These are phyloP conservation scores for Huiozyma sinensis DNA, from an alignment of 805 yeast genomes.

Conservation along the genomic window DNA sequence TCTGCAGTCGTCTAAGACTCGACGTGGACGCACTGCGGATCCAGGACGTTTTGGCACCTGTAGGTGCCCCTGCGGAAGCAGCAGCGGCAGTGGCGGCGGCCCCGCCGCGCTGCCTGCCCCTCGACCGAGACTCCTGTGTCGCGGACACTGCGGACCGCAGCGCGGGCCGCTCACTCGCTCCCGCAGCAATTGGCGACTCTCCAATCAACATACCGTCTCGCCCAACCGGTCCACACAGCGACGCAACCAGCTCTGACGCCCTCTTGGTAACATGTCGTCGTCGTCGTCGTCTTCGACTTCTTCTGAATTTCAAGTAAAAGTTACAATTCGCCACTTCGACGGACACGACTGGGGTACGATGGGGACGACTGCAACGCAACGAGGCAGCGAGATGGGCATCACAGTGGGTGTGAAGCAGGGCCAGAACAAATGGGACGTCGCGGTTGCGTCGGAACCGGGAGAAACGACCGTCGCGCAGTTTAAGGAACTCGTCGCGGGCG, in stretches of 20 bases:
- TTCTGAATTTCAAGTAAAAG: too few species aligned
- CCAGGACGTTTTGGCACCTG: conserved; percentile 4
- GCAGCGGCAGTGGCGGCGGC: not conserved
- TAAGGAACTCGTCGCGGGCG: conserved; percentile 51
- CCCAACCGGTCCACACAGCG: too few species aligned
- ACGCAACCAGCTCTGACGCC: too few species aligned
- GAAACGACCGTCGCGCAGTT: conserved; percentile 50
- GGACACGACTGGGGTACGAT: too few species aligned
- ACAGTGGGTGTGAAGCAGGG: conserved; percentile 39
- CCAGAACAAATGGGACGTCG: conserved; percentile 66
- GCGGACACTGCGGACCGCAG: not conserved
- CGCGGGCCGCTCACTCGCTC: not conserved
- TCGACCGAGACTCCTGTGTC: not conserved
- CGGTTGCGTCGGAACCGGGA: conserved; percentile 33
- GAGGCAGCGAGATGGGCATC: conserved; percentile 13
- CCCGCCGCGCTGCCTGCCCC: conserved; percentile 2
- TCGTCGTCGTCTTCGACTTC: too few species aligned
- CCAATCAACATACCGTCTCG: too few species aligned
- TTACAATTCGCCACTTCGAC: too few species aligned
- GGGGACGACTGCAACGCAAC: too few species aligned
- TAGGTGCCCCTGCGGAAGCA: not conserved
- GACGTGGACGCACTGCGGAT: conserved; percentile 20
- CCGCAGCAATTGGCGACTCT: too few species aligned
- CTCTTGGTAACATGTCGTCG: too few species aligned
- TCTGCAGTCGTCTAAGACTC: conserved; percentile 6